Conservation (phyloP, 306 rosid species). For the Vigna reflexopilosa region DNA sequence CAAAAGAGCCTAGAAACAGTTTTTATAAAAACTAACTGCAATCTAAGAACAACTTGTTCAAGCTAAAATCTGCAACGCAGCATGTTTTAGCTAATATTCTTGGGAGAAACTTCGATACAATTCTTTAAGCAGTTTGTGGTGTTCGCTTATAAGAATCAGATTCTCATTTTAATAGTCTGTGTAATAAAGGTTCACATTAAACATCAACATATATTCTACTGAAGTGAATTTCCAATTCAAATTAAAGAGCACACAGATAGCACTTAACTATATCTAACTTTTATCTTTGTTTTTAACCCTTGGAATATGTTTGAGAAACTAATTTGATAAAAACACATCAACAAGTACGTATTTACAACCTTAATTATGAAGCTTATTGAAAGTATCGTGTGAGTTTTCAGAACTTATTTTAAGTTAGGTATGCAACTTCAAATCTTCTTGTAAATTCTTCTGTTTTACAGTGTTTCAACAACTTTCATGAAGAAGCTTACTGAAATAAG, state of each 20-base stretch:
- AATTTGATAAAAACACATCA: neutral
- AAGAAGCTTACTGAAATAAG: no score
- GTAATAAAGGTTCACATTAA: neutral
- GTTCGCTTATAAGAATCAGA: neutral
- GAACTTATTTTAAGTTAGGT: neutral
- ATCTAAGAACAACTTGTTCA: neutral
- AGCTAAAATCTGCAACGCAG: neutral
- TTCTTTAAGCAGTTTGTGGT: neutral
- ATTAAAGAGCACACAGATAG: neutral
- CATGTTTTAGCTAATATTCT: neutral
- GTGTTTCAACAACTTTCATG: no score
- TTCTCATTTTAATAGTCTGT: neutral
- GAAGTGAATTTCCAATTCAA: neutral
- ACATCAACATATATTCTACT: neutral
- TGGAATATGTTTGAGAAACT: no score
- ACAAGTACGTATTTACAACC: neutral
- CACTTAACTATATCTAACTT: neutral
- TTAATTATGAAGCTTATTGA: neutral
- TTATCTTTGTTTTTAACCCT: neutral
- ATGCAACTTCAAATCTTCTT: no score
- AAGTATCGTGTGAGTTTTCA: neutral
- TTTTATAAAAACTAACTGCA: neutral
- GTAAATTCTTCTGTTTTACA: no score
- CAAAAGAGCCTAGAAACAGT: neutral
- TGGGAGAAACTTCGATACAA: neutral